Conservation (phyloP, 768 basidiomycete species). For the Neoboletus magnificus region DNA sequence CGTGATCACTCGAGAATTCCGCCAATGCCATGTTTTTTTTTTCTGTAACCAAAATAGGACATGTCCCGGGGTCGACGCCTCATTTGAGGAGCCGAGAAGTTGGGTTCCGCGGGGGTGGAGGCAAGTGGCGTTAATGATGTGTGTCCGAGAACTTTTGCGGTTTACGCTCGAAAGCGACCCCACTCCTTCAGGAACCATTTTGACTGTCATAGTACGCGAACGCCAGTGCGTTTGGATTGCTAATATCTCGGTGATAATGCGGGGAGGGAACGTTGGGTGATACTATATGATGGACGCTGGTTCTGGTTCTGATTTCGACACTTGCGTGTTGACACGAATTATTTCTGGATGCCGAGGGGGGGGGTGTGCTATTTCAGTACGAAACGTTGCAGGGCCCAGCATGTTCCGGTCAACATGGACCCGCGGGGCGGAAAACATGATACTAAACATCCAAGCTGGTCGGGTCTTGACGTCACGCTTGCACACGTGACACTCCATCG, state of each 20-base stretch:
- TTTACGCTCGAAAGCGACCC: background rate
- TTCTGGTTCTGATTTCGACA: background rate
- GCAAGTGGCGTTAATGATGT: background rate
- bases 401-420: conserved; percentile 4
- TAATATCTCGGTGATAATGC: background rate
- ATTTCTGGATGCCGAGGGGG: background rate
- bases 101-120: background rate
- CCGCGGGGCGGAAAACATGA: background rate
- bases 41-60: background rate
- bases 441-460: background rate
- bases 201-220: background rate
- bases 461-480: background rate
- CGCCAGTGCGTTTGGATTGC: background rate
- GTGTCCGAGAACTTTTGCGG: background rate
- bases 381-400: background rate
- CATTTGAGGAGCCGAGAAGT: background rate
- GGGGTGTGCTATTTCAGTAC: background rate
- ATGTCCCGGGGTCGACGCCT: background rate
- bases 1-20: background rate
- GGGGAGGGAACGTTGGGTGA: background rate
- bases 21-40: background rate
- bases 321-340: background rate
- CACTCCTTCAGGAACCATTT: background rate
- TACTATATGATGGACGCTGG: background rate
- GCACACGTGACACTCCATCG: background rate